Evolutionary conservation across 371 early-diverging fungal genomes (phyloP), one percentile per base, ranked within the genome.

Genomic region (Mucor racemosus): DNA sequence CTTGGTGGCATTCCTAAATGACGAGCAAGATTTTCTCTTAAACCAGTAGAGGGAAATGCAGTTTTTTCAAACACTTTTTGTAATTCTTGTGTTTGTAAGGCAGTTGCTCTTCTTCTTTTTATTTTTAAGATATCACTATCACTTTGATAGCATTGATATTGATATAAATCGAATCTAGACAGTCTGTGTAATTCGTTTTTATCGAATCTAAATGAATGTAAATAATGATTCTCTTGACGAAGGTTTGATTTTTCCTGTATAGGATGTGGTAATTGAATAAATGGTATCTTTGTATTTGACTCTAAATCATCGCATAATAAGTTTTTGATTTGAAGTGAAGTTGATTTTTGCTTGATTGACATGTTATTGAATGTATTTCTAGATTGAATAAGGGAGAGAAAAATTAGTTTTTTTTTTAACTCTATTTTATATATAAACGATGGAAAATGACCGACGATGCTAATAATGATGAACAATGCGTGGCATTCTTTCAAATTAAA

Each of bases 1-100:
- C 94, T 81, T 35, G 86, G 86, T 36, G 89, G 86, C 92, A 94
- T 92, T 59, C 84, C 77, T 13, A 94, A 78, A 58, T 84, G 78
- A 14, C 71, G 71, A 7, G 88, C 88, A 31, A 94, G 82, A 19
- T 80, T 76, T 46, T 84, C 86, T 38, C 95, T 77, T 48, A 55
- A 7, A 17, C 38, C 35, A 10, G 59, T 65, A 38, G 59, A 65
- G 5, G 59, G 58, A 59, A 44, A 59, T 14, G 34, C 65, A 86
- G 66, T 66, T 14, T 33, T 59, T 40, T 66, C 60, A 66, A 54
- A 63, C 6, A 63, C 63, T 13, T 58, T 60, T 17, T 66, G 60
- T 15, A 66, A 58, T 26, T 60, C 74, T 13, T 66, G 50, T 54
- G 75, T 67, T 39, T 75, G 72, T 65, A 75, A 71, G 11, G 71